Evolutionary conservation across 306 rosid species (phyloP), one percentile per base, ranked within the genome.

Genomic region (Begonia peltatifolia): DNA sequence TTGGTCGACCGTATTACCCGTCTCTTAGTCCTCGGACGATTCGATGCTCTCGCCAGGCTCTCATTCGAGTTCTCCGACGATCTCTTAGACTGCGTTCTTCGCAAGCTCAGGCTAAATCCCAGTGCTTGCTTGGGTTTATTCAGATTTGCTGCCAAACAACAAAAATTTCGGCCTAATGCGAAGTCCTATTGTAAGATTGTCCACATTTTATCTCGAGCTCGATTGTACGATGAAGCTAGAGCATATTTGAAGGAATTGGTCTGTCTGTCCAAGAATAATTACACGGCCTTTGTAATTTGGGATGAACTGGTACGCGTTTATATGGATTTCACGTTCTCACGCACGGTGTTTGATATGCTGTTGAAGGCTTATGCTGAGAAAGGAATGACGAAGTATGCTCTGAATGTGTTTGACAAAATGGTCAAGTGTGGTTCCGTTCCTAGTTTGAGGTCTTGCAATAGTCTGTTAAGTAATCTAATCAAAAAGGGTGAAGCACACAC

Each of bases 331-430:
- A 56, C 69, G 1, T 88, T 84, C 57, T 78, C 93, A 2, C 74
- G 78, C 0, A 50, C 60, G 1, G 93, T 84, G 47, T 72, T 88
- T 30, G 87, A 88, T 65, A 82, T 88, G 89, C 43, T 82, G 43
- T 58, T 88, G 41, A 82, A 69, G 76, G 77, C 48, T 2, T 82
- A 71, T 44, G 71, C 79, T 0, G 85, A 89, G 50, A 73, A 73
- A 46, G 87, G 90, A 54, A 55, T 82, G 83, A 68, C 68, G 0
- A 76, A 59, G 51, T 60, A 60, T 65, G 94, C 97, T 6, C 62
- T 89, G 11, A 59, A 73, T 16, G 90, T 80, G 87, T 78, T 84
- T 43, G 97, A 89, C 41, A 70, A 78, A 72, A 84, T 89, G 87
- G 60, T 68, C 0, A 70, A 68, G 69, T 54, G 63, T 42, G 81